Evolutionary conservation across 1,139 yeast genomes (phyloP).

Genomic region (Arxiozyma bovina): DNA sequence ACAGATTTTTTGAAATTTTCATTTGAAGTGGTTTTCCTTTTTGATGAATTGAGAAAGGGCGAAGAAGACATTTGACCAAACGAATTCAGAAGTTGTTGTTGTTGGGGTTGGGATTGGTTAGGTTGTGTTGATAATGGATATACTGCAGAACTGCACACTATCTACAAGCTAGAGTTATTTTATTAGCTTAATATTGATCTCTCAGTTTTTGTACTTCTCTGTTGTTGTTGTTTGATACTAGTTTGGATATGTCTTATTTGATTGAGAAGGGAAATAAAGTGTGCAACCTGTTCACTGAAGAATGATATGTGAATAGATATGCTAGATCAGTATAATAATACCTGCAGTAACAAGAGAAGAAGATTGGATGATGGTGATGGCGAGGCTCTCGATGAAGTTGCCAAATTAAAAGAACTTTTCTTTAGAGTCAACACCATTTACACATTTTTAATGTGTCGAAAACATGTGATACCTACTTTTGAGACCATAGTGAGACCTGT

Average conservation of each 20-base stretch:
- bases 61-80: neutral
- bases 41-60: neutral
- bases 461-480: constrained; percentile 48
- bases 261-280: neutral
- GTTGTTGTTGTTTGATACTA: too few relatives aligned
- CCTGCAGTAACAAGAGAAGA: neutral
- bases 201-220: neutral
- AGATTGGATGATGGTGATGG: neutral
- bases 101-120: neutral
- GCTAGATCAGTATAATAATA: neutral
- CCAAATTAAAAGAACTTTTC: constrained; percentile 35
- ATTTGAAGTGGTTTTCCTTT: too few relatives aligned
- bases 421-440: constrained; percentile 45
- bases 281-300: neutral
- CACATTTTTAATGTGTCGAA: constrained; percentile 47
- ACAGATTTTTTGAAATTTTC: neutral
- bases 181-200: neutral
- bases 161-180: too few relatives aligned
- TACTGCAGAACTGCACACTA: neutral
- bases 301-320: neutral
- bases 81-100: neutral
- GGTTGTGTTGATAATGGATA: neutral
- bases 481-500: constrained; percentile 42
- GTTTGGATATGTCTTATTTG: neutral
- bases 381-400: neutral